phyloP scores from a whole-genome alignment of 2,329 filamentous ascomycete genomes.

The Xylaria multiplex region DNA sequence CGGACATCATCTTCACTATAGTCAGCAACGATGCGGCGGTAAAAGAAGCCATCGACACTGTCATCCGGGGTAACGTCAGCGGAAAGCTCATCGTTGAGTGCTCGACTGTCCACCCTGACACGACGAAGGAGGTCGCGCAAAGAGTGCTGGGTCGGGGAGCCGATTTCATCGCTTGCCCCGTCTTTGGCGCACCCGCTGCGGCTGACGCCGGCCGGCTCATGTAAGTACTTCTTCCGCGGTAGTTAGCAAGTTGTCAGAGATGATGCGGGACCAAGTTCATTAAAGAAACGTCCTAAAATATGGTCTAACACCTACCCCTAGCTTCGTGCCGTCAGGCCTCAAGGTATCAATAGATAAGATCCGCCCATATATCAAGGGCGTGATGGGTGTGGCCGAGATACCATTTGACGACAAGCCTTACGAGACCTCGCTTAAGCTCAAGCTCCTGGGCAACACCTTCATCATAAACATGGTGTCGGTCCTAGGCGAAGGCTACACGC shows the following conservation, averaged over 20 bases:
- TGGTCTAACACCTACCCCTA: constrained; percentile 23
- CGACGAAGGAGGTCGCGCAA: constrained; percentile 73
- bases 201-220: constrained; percentile 72
- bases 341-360: constrained; percentile 66
- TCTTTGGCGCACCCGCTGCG: constrained; percentile 71
- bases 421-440: constrained; percentile 72
- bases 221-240: constrained; percentile 36
- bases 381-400: constrained; percentile 71
- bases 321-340: constrained; percentile 72
- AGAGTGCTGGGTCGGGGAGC: constrained; percentile 68
- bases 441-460: constrained; percentile 88
- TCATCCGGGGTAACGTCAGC: constrained; percentile 65
- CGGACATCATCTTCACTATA: constrained; percentile 85
- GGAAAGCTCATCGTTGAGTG: constrained; percentile 87
- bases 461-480: constrained; percentile 84
- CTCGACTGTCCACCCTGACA: constrained; percentile 88
- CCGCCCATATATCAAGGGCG: constrained; percentile 72
- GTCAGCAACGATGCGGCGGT: constrained; percentile 82
- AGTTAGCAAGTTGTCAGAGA: background rate
- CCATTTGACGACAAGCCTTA: constrained; percentile 48
- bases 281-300: background rate
- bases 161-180: constrained; percentile 78
- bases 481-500: constrained; percentile 78
- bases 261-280: background rate
- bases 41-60: constrained; percentile 66